Evolutionary conservation across 1,284 basidiomycete species (phyloP), one percentile per base, ranked within the genome.

Genomic region (Boletus mariae): DNA sequence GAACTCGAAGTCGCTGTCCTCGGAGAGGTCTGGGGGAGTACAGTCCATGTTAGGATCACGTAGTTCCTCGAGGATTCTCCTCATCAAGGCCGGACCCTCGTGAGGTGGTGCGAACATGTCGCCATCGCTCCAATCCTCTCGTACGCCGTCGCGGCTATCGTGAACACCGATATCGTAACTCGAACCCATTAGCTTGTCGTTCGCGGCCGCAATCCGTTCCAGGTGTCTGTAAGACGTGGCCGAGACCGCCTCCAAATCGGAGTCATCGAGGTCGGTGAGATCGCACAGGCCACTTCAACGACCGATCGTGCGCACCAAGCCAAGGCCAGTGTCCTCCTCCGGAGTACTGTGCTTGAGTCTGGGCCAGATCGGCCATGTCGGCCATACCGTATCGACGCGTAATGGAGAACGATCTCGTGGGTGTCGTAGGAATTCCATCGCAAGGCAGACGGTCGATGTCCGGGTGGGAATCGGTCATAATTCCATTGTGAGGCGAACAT

Each of bases 1-100:
- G 25, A 45, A 51, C 23, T 55, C 54, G 37, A 43, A 49, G 4
- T 50, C 40, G 48, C 45, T 51, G 35, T 37, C 35, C 15, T 37
- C 35, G 15, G n/a, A 37, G 7, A 37, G 15, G 15, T 2, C 35
- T n/a, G 2, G 13, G 15, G 35, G 35, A 8, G 35, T n/a, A 17
- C 15, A 37, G 15, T 8, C 35, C 15, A 37, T 17, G n/a, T 37
- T n/a, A 0, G 15, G 35, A 37, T 37, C 35, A n/a, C n/a, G 35
- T 5, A 37, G 35, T 5, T 37, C n/a, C n/a, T 37, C 35, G 5
- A 37, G 35, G 35, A 37, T 37, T 37, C 15, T 15, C 15, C n/a
- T 2, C 35, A 37, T 37, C 15, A 37, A 1, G 35, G 5, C n/a
- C n/a, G 35, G 35, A 17, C 35, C 35, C 7, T 37, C n/a, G 35